Percentiles rank a stretch among this genome's conserved stretches.
These are phyloP conservation scores for Immersiella caudata DNA, from an alignment of 495 filamentous ascomycete genomes.

Conservation along the genomic window DNA sequence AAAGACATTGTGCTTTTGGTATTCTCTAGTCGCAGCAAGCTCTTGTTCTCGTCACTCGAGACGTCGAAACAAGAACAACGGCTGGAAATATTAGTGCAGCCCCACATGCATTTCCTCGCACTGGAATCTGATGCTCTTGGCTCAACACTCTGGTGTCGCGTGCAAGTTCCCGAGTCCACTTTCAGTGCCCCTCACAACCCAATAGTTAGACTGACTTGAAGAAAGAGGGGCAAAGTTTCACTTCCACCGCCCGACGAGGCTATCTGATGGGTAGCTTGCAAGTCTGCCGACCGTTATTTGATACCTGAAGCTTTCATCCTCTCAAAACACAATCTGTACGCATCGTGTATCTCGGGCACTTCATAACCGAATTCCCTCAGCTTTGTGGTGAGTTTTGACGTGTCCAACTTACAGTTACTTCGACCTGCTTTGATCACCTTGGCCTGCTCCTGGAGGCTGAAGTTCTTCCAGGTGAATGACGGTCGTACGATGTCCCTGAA, in stretches of 20 bases:
- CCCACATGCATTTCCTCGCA: neutral
- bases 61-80: too few relatives aligned
- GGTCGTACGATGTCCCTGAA: constrained; percentile 66
- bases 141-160: neutral
- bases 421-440: constrained; percentile 68
- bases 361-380: constrained; percentile 60
- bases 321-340: constrained; percentile 63
- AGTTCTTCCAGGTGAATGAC: constrained; percentile 66
- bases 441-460: constrained; percentile 64
- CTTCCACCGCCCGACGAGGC: too few relatives aligned
- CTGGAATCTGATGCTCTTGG: neutral
- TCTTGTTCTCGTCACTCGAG: neutral
- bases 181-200: neutral
- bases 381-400: constrained; percentile 61
- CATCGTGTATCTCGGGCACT: constrained; percentile 64
- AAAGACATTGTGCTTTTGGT: neutral
- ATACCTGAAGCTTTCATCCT: constrained; percentile 62
- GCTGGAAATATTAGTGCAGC: neutral
- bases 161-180: neutral
- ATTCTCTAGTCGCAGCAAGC: neutral
- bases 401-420: constrained; percentile 66
- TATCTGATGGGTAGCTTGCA: too few relatives aligned
- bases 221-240: neutral
- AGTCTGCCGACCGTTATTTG: too few relatives aligned
- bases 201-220: neutral